phyloP scores from a whole-genome alignment of 1,284 basidiomycete genomes.

The Ceratobasidium papillatum region DNA sequence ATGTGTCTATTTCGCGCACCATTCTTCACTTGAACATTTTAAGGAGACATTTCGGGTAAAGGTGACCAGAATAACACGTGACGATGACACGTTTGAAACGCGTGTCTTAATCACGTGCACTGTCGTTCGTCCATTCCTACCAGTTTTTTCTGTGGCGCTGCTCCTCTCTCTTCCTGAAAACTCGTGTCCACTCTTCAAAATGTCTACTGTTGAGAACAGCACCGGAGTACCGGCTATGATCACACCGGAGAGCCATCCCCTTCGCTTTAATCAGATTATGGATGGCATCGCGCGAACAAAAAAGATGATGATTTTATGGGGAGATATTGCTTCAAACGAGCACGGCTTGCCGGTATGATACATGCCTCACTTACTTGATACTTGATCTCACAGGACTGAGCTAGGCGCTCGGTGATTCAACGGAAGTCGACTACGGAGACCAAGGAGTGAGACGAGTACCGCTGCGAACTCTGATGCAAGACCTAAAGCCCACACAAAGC shows the following conservation, averaged over 20 bases:
- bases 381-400: not conserved
- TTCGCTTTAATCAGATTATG: not conserved
- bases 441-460: not conserved
- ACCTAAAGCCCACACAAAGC: not conserved
- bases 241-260: not conserved
- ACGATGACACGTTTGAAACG: too few species aligned
- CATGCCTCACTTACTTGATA: not conserved
- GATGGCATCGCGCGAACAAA: conserved; percentile 6
- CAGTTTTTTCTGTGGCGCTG: too few species aligned
- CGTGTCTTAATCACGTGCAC: too few species aligned
- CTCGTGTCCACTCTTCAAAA: too few species aligned
- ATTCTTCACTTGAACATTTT: too few species aligned
- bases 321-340: not conserved
- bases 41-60: too few species aligned
- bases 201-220: too few species aligned
- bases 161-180: too few species aligned
- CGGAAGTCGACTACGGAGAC: not conserved
- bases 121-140: too few species aligned
- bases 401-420: not conserved
- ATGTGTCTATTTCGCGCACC: too few species aligned
- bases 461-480: not conserved
- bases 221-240: too few species aligned
- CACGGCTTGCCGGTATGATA: not conserved
- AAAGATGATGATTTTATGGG: not conserved
- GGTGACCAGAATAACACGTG: too few species aligned